Percentiles rank a stretch among this genome's conserved stretches.
Evolutionary conservation across 2,329 filamentous ascomycete genomes (phyloP).

Genomic region (Penicillium palitans): DNA sequence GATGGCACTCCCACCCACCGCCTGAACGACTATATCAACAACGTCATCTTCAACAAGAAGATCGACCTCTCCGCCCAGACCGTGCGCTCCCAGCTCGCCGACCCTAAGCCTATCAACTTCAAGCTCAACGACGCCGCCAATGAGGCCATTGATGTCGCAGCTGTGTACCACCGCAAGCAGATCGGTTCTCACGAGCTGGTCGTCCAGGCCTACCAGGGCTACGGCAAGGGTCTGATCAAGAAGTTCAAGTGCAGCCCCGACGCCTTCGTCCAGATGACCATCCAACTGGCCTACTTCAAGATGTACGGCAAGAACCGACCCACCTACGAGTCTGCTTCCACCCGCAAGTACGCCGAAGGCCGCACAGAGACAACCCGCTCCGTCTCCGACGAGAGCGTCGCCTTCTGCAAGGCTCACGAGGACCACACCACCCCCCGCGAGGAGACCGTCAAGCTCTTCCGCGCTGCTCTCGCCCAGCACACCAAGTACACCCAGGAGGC

Average conservation of each 20-base stretch:
- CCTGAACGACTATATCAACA: constrained; percentile 89
- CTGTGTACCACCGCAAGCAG: constrained; percentile 74
- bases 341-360: constrained; percentile 91
- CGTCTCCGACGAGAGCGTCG: constrained; percentile 86
- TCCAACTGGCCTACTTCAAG: constrained; percentile 96
- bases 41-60: constrained; percentile 90
- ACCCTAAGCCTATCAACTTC: constrained; percentile 77
- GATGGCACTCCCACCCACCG: constrained; percentile 97
- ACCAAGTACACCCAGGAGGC: constrained; percentile 89
- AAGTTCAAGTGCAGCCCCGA: constrained; percentile 98
- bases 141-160: constrained; percentile 75
- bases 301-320: constrained; percentile 98
- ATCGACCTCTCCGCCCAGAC: constrained; percentile 80
- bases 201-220: constrained; percentile 94
- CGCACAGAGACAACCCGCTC: constrained; percentile 94
- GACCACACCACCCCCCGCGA: constrained; percentile 64
- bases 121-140: constrained; percentile 72
- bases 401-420: constrained; percentile 86
- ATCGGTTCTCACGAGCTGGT: constrained; percentile 87
- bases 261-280: constrained; percentile 97
- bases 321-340: constrained; percentile 95
- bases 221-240: constrained; percentile 98
- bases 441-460: constrained; percentile 72
- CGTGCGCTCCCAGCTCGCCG: constrained; percentile 78
- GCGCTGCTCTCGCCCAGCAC: constrained; percentile 76